Evolutionary conservation across 768 basidiomycete species (phyloP).

Genomic region (Xerocomellus intermedius): DNA sequence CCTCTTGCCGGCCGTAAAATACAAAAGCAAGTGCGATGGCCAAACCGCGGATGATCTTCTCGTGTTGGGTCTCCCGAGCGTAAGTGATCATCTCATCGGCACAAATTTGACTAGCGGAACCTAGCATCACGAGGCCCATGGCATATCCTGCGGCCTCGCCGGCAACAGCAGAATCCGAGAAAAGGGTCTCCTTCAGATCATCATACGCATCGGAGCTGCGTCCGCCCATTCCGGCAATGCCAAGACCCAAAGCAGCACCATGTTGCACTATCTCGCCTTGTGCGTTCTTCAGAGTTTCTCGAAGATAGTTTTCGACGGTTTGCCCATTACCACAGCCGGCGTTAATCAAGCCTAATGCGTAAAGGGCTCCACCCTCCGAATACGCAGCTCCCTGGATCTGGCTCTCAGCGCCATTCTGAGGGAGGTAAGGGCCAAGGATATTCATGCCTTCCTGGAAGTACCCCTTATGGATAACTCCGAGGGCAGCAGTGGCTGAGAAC

Average conservation of each 20-base stretch:
- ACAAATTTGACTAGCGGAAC: slow-evolving; percentile 76
- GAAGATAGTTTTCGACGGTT: slow-evolving; percentile 72
- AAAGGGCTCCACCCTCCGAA: slow-evolving; percentile 95
- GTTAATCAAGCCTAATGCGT: slow-evolving; percentile 92
- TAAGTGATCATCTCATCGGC: slow-evolving; percentile 96
- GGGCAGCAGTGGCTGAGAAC: slow-evolving; percentile 94
- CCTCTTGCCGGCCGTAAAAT: slow-evolving; percentile 89
- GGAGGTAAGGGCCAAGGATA: slow-evolving; percentile 92
- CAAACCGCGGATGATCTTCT: slow-evolving; percentile 97
- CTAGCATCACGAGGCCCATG: slow-evolving; percentile 98
- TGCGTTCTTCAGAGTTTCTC: slow-evolving; percentile 71
- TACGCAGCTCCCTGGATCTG: slow-evolving; percentile 77
- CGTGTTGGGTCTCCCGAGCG: slow-evolving; percentile 96
- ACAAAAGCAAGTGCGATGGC: slow-evolving; percentile 92
- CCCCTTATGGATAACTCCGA: slow-evolving; percentile 97
- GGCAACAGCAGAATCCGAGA: slow-evolving; percentile 92
- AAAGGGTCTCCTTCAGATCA: slow-evolving; percentile 83
- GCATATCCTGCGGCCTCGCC: slow-evolving; percentile 96
- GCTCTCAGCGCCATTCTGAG: slow-evolving; percentile 72
- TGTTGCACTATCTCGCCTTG: slow-evolving; percentile 92
- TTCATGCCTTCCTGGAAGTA: slow-evolving; percentile 91
- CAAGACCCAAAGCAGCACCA: slow-evolving; percentile 95
- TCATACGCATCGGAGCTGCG: slow-evolving; percentile 89
- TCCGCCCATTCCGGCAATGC: slow-evolving; percentile 92
- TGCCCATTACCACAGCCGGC: slow-evolving; percentile 78